Base-by-base conservation (phyloP, 1,284 basidiomycete species). In the Moesziomyces sp. region DNA sequence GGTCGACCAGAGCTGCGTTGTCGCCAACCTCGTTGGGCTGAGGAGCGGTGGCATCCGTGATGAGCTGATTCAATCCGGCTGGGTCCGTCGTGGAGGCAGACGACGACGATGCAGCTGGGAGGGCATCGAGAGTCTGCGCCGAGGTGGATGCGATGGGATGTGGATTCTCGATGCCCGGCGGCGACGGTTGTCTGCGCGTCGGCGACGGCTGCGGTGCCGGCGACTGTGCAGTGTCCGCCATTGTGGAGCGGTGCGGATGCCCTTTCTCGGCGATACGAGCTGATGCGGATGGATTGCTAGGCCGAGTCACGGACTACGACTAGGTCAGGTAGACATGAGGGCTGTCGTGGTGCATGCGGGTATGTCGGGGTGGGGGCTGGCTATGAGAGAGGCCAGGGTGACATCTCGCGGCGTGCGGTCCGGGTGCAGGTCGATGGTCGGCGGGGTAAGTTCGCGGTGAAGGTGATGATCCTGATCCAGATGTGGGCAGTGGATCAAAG, bases 61-160 rank as follows among this genome's bases (percentile, higher is more conserved):
- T 44, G 33, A 38, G 30, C 38, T 19, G 56, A 26, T 54, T 46
- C n/a, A 35, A 45, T 40, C 9, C 30, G 30, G 30, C 30, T 30
- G 30, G 30, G 9, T 30, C 9, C 8, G 30, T 30, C 8, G 30
- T 30, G 8, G 30, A 30, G 30, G 8, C 11, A 11, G 30, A 30
- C 30, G 30, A 30, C 30, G 13, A 18, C 10, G 51, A 19, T 18
- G 28, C 5, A 11, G 57, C 48, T 13, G 57, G 44, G 4, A 28
- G 47, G 40, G 23, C 43, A 33, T 77, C 75, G 35, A 77, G 63
- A 11, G 75, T 77, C 35, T 75, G 56, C 13, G 72, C 76, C 35
- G 76, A 77, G 23, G 72, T 77, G 45, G 76, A 74, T 21, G 75
- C 75, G 11, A 77, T 40, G 18, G 74, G 69, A 24, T 76, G 45